Percentiles rank a stretch among this genome's conserved stretches.
These are phyloP conservation scores for Hygrocybe punicea DNA, from an alignment of 768 basidiomycete species.

Conservation along the genomic window DNA sequence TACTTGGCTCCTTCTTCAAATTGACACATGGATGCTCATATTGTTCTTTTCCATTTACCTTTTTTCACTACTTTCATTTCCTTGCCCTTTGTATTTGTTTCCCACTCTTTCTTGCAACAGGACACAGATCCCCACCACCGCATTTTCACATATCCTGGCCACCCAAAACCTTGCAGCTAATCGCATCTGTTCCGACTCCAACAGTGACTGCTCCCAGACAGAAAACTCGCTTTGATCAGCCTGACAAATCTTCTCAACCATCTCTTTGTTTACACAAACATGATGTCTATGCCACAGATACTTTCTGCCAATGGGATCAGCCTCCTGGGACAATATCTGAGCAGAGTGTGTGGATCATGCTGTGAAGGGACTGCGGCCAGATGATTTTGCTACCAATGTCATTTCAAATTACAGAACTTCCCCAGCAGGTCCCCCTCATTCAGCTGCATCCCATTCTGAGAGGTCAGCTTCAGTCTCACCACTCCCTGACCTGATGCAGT, in stretches of 20 bases:
- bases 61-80: constrained; percentile 31
- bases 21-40: constrained; percentile 42
- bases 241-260: constrained; percentile 2
- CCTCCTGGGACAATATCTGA: constrained; percentile 5
- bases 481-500: constrained; percentile 2
- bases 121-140: constrained; percentile 44
- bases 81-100: no score
- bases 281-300: constrained; percentile 24
- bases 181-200: not conserved
- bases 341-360: constrained; percentile 1
- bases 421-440: not conserved
- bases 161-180: not conserved
- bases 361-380: constrained; percentile 3
- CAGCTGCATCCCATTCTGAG: not conserved
- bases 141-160: constrained; percentile 18
- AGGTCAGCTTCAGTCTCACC: constrained; percentile 6
- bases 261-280: constrained; percentile 11
- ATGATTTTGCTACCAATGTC: constrained; percentile 2
- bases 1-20: constrained; percentile 30
- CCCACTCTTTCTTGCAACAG: constrained; percentile 45
- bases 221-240: constrained; percentile 27
- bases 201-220: constrained; percentile 6
- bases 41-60: constrained; percentile 34
- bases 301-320: constrained; percentile 15
- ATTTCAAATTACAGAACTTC: not conserved